Base-by-base conservation (phyloP, 805 yeast genomes). In the Kodamaea jinghongensis region DNA sequence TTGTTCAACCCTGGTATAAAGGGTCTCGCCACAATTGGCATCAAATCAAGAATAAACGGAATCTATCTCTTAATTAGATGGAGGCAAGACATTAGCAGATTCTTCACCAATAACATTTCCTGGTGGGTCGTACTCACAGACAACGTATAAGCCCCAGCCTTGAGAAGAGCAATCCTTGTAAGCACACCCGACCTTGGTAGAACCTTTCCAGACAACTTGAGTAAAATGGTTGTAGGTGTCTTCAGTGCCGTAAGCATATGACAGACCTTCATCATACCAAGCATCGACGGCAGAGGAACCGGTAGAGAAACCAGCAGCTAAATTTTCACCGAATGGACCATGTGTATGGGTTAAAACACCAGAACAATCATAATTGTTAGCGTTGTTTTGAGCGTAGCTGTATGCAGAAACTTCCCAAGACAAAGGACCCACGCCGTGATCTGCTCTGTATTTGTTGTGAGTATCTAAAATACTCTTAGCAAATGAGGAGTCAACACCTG, bases 321-420 rank as follows among this genome's bases (percentile, higher is more conserved):
- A 55, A 46, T 63, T 64, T 41, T 64, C 70, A 13, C 70, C 70
- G 38, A 47, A 64, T 17, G 49, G 63, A 6, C 68, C 70, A 40
- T 55, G 61, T 12, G 64, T 60, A 43, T 64, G 69, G 2, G 65
- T 60, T 45, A 64, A 57, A 12, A 53, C 50, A 3, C 70, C 70
- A 2, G 67, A 61, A 46, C 70, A 64, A 40, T 61, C 67, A 48
- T 63, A 63, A 39, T 48, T 53, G 41, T 63, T 57, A 11, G 70
- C 70, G 32, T 58, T 52, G 34, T 54, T 54, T 38, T 60, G 49
- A 5, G 70, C 69, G 42, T 63, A 64, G 31, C 51, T 43, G 52
- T 60, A 63, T 3, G 65, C 55, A n/a, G 48, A 57, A 13, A 36
- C 38, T 16, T 56, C 55, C 70, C 70, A 64, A 1, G 64, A 43